phyloP scores from a whole-genome alignment of 2,329 filamentous ascomycete species.

The Magnaporthiopsis incrustans region DNA sequence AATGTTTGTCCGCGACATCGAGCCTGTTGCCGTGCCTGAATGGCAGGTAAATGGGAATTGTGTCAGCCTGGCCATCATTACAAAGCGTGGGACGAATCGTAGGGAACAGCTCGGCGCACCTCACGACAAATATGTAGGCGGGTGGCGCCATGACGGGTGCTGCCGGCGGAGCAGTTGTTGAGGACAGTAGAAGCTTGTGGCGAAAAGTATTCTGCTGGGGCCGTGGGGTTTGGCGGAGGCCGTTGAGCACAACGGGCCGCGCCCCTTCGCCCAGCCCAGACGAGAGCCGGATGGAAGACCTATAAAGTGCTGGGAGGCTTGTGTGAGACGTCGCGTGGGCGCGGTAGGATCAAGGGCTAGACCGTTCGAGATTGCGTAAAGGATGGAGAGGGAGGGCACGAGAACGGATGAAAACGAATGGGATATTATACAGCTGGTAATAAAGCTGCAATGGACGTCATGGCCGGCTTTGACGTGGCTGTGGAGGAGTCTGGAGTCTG shows the following conservation, averaged over 20 bases:
- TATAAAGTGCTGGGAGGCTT: neutral
- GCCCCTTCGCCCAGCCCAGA: neutral
- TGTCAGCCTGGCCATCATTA: conserved; percentile 2
- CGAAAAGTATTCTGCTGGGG: neutral
- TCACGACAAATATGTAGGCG: conserved; percentile 42
- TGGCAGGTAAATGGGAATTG: neutral
- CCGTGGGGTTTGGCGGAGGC: neutral
- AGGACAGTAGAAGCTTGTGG: neutral
- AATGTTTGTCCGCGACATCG: conserved; percentile 88
- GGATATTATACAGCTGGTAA: neutral
- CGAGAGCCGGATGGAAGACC: neutral
- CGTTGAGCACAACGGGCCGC: neutral
- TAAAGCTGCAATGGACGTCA: neutral
- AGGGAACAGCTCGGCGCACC: conserved; percentile 22
- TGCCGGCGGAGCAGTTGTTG: conserved; percentile 19
- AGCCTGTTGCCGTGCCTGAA: conserved; percentile 81
- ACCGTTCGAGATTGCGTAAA: neutral
- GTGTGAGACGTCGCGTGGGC: neutral
- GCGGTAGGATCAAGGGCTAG: neutral
- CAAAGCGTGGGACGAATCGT: neutral
- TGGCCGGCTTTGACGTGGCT: neutral
- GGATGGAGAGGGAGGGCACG: neutral
- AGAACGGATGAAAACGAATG: neutral
- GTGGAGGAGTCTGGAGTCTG: neutral
- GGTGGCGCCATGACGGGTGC: conserved; percentile 23